Evolutionary conservation across 768 basidiomycete species (phyloP).

Genomic region (Hydnomerulius pinastri): DNA sequence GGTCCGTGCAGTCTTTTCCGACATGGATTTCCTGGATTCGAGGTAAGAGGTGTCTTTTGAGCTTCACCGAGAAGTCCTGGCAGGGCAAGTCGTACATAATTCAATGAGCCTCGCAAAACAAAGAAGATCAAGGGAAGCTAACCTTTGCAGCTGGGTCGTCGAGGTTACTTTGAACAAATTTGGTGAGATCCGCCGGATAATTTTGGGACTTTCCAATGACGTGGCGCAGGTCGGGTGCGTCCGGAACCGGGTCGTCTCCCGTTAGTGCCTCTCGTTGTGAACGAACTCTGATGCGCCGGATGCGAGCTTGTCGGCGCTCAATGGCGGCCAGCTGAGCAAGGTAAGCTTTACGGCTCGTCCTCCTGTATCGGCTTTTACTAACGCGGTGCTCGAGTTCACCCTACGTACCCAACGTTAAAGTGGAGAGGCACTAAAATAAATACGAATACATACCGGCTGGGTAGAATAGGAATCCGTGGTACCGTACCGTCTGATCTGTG

Average conservation of each 20-base stretch:
- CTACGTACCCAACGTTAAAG: too few species aligned
- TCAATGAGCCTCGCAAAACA: too few species aligned
- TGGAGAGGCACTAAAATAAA: background rate
- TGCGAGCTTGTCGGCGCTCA: conserved; percentile 1
- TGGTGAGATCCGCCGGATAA: background rate
- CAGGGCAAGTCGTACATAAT: too few species aligned
- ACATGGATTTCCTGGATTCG: too few species aligned
- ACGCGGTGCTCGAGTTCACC: conserved; percentile 8
- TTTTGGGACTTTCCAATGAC: conserved; percentile 16
- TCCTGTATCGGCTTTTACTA: background rate
- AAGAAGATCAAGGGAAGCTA: too few species aligned
- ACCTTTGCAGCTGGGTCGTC: too few species aligned
- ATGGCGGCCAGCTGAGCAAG: background rate
- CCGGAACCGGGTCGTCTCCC: background rate
- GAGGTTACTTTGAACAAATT: conserved; percentile 5
- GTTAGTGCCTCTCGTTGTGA: background rate
- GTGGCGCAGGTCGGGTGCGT: conserved; percentile 11
- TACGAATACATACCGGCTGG: conserved; percentile 25
- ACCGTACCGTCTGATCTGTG: conserved; percentile 26
- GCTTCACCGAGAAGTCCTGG: too few species aligned
- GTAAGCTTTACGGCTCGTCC: background rate
- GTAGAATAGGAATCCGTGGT: conserved; percentile 38
- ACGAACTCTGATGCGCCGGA: conserved; percentile 11
- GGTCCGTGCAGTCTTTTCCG: too few species aligned
- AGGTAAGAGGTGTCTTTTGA: too few species aligned